phyloP scores from a whole-genome alignment of 306 rosid species.

The Trichosanthes truncata region DNA sequence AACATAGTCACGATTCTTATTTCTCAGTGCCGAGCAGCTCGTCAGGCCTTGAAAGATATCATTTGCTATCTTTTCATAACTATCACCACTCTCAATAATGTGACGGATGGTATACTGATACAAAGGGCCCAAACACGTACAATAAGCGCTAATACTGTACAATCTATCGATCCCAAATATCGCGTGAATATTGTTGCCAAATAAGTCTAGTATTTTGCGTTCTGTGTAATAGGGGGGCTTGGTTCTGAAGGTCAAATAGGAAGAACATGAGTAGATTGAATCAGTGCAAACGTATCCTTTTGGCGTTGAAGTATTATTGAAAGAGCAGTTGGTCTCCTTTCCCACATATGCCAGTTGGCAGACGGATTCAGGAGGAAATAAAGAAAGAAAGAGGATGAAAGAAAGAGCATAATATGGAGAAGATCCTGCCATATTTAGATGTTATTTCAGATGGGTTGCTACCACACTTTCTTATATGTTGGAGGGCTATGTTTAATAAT shows the following conservation, averaged over 20 bases:
- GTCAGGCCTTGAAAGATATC: not conserved
- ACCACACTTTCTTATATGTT: no score
- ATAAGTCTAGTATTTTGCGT: no score
- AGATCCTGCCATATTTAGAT: not conserved
- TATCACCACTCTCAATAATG: not conserved
- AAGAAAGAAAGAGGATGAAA: not conserved
- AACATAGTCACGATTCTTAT: not conserved
- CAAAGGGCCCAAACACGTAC: not conserved
- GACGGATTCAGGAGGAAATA: constrained; percentile 15
- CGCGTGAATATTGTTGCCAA: no score
- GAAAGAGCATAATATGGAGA: not conserved
- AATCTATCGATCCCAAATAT: no score
- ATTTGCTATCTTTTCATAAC: not conserved
- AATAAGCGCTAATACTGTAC: not conserved
- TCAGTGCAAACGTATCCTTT: constrained; percentile 43
- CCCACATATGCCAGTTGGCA: constrained; percentile 37
- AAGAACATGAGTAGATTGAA: constrained; percentile 25
- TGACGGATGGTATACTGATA: not conserved
- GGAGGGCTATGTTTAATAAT: no score
- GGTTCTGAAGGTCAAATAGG: constrained; percentile 32
- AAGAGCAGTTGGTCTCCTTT: constrained; percentile 22
- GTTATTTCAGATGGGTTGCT: no score
- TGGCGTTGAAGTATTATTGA: constrained; percentile 17
- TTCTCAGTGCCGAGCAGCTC: not conserved
- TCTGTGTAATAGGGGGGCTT: constrained; percentile 11